Base-by-base conservation (phyloP, 208 protist species). In the Wallacemonas collosoma region DNA sequence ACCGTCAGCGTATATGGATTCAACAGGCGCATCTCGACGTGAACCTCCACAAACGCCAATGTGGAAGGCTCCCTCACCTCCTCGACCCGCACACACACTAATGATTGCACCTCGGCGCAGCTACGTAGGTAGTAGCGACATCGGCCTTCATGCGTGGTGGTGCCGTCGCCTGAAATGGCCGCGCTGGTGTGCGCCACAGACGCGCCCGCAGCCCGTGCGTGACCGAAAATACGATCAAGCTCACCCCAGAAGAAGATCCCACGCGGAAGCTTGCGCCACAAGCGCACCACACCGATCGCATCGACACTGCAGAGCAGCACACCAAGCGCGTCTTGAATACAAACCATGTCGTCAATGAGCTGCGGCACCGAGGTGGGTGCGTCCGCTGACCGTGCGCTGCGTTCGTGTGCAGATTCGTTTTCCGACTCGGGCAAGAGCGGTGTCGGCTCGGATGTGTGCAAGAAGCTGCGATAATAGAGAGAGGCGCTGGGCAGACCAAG, bases 251-350 rank as follows among this genome's bases (percentile, higher is more conserved):
- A 90, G 67, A 91, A 84, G 50, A 94, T 55, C 53, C 82, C 80
- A 57, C 82, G 81, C 7, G 89, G 86, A 40, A 94, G 80, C 76
- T 89, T 94, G 44, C 89, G 83, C 89, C 83, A 90, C 43, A 89
- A 66, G 15, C 89, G 84, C 54, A 91, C 56, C 17, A 77, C 76
- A 39, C 89, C 89, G 45, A 48, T 41, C 3, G 65, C 71, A 73
- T 90, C 89, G 2, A 94, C 51, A 2, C 80, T 88, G 48, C 75
- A 68, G 61, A 91, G 65, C 36, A 94, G 64, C 12, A 75, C 79
- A 15, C 86, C 86, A 38, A 88, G 77, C 1, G 80, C 65, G 70
- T 94, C 88, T 38, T 76, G 44, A 44, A 87, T 68, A 11, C 86
- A 66, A 47, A 63, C 79, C 41, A 88, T 63, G 67, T 90, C 88